Base-by-base conservation (phyloP, 2,329 filamentous ascomycete genomes). In the Cladophialophora psammophila region DNA sequence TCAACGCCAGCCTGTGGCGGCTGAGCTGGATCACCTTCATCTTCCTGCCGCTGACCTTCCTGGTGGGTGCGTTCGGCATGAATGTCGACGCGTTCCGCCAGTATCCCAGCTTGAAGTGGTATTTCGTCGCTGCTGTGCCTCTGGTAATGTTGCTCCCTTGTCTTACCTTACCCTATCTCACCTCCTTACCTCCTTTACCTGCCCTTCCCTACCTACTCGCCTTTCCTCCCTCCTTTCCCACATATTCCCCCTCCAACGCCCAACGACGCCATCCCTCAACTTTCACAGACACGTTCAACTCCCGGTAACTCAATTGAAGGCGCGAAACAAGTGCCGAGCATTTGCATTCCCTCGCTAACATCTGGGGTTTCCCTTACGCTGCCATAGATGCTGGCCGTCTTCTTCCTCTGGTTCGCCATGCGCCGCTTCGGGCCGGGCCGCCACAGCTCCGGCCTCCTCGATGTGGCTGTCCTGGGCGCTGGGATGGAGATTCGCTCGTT, bases 11-110 rank as follows among this genome's bases (percentile, higher is more conserved):
- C 34, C 65, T 75, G 69, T 76, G 74, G 74, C 71, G 76, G 5
- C 50, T 80, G 58, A 78, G 75, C 34, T 80, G 78, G 78, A 75
- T 79, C 34, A 79, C 78, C 9, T 79, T 79, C 60, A 75, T 80
- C 62, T 80, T 80, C 72, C 73, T 80, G 13, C 78, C 84, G 0
- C 74, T 85, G 9, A 86, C 83, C 0, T 85, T 84, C 68, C 78
- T 83, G 13, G 78, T 77, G n/a, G 67, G 67, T 35, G 64, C 64
- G 42, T 69, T 69, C 36, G 67, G 67, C 7, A 69, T 69, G 67
- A 85, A 86, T 70, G 83, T 85, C 15, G 77, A 81, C 67, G 77
- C 78, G 1, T 84, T 85, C 63, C 63, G 72, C 56, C 76, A 80
- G 42, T 18, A 40, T 18, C 82, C 81, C 1, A 75, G 73, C 32